phyloP scores from a whole-genome alignment of 192 early-diverging fungal genomes.

The Entomortierella chlamydospora region DNA sequence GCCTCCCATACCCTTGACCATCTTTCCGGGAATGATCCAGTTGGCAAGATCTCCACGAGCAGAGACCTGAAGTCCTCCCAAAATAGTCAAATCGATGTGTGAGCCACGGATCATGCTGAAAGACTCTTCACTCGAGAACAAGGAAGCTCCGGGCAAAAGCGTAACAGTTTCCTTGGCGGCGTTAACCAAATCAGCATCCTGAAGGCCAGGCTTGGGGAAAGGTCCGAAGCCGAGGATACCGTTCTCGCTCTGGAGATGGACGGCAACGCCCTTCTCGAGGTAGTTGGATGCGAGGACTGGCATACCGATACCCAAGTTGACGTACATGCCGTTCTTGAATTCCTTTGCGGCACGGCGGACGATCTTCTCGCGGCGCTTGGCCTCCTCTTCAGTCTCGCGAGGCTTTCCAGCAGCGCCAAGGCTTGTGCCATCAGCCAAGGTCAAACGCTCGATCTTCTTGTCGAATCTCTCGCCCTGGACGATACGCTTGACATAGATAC shows the following conservation, averaged over 20 bases:
- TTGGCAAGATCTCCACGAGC: conserved; percentile 81
- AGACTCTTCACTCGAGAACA: conserved; percentile 81
- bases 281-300: conserved; percentile 84
- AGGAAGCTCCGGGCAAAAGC: conserved; percentile 71
- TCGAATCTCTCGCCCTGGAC: conserved; percentile 78
- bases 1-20: conserved; percentile 89
- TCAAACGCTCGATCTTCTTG: conserved; percentile 78
- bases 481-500: conserved; percentile 79
- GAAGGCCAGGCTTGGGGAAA: conserved; percentile 75
- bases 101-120: conserved; percentile 87
- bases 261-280: conserved; percentile 73
- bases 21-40: conserved; percentile 89
- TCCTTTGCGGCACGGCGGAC: conserved; percentile 82
- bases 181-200: conserved; percentile 85
- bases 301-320: conserved; percentile 84
- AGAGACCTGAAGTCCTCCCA: conserved; percentile 85
- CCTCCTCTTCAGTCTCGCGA: conserved; percentile 49
- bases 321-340: conserved; percentile 81
- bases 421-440: conserved; percentile 58
- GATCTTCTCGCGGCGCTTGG: conserved; percentile 69
- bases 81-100: conserved; percentile 80
- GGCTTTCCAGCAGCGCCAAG: conserved; percentile 38
- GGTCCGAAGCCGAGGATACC: conserved; percentile 84
- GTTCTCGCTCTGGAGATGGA: conserved; percentile 84
- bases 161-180: conserved; percentile 87